Evolutionary conservation across 1,284 basidiomycete species (phyloP), one percentile per base, ranked within the genome.

Genomic region (Paramarasmius palmivorus): DNA sequence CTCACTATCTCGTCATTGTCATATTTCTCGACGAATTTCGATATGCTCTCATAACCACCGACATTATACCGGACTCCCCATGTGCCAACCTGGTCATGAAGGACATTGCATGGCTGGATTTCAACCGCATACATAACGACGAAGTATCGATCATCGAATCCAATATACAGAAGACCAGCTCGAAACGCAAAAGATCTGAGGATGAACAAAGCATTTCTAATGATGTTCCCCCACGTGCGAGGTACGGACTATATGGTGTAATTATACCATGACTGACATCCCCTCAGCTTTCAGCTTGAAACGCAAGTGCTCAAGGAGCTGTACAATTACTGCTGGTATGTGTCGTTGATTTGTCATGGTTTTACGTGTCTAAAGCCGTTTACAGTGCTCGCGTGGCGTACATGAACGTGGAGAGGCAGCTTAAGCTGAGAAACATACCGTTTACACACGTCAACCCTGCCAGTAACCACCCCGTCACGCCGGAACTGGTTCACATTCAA

Each of bases 321-420:
- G 4, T 91, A 92, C 63, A 86, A 82, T 26, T 92, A 91, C 65
- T 92, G 88, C 71, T 88, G 88, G 90, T 91, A 59, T 58, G 79
- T 63, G 22, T 48, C 39, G 17, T 36, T 26, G 34, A 32, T 49
- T 17, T 45, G 22, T 46, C 22, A 50, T 46, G 4, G 22, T 8
- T 6, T 14, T 14, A 26, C 37, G 15, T 34, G 37, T 38, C 51
- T 57, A 20, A 57, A 44, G 10, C 3, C 14, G 4, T 36, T 19
- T 29, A 20, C 61, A 94, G 92, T 63, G 94, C 93, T 8, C 87
- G 94, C 7, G 90, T 95, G n/a, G 88, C 92, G 15, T 92, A 93
- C 66, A 88, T 85, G 57, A 92, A 88, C 61, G 85, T 98, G 50
- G 93, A 97, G 67, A 78, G 84, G 53, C 94, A 96, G 68, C 83